Evolutionary conservation across 2,329 filamentous ascomycete genomes (phyloP).

Genomic region (Cryphonectria radicalis): DNA sequence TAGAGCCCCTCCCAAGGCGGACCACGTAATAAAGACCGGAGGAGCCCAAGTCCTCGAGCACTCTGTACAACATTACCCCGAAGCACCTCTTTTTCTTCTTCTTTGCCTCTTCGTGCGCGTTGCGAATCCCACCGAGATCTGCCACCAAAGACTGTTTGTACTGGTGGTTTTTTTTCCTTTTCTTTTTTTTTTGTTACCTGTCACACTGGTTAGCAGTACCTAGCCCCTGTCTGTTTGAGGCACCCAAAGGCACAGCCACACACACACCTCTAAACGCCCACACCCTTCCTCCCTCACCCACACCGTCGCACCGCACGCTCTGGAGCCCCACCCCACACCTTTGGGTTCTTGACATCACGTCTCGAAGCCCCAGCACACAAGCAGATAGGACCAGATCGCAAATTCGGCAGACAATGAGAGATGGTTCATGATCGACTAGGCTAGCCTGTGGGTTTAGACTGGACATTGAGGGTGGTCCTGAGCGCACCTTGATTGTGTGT

Average conservation of each 20-base stretch:
- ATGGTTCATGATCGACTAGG: not conserved
- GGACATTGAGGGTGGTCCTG: not conserved
- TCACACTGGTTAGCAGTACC: not conserved
- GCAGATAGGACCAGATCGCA: constrained; percentile 1
- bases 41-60: constrained; percentile 32
- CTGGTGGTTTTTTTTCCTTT: not conserved
- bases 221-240: not conserved
- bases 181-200: not conserved
- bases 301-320: not conserved
- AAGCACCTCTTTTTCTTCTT: constrained; percentile 33
- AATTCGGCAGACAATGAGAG: constrained; percentile 4
- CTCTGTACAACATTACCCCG: constrained; percentile 54
- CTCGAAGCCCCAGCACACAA: not conserved
- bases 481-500: not conserved
- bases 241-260: not conserved
- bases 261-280: not conserved
- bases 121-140: constrained; percentile 11
- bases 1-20: constrained; percentile 11
- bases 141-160: not conserved
- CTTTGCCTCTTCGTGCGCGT: not conserved
- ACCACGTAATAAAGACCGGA: constrained; percentile 28
- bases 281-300: not conserved
- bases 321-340: not conserved
- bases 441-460: not conserved
- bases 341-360: constrained; percentile 2